Conservation (phyloP, 331 rosid genomes). For the Malus hybrid region DNA sequence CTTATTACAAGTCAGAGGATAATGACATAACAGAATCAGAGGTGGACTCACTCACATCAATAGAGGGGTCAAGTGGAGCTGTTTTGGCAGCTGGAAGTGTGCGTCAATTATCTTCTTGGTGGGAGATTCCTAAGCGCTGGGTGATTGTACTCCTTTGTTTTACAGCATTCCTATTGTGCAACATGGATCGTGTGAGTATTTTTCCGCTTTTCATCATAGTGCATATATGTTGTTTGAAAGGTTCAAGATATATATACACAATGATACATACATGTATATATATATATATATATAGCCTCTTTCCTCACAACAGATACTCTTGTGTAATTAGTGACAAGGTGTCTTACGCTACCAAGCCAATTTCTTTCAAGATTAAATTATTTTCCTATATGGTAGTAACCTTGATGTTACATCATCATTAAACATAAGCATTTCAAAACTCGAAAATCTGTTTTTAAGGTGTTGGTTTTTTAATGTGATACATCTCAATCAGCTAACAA, state of each 20-base stretch:
- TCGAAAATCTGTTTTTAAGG: not conserved
- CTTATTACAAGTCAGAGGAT: slow-evolving; percentile 69
- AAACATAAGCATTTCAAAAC: not conserved
- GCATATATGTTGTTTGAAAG: not conserved
- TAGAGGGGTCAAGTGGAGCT: slow-evolving; percentile 64
- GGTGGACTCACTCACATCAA: slow-evolving; percentile 42
- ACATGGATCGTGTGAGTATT: slow-evolving; percentile 94
- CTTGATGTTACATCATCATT: not conserved
- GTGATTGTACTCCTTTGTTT: slow-evolving; percentile 86
- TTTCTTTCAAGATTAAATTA: not conserved
- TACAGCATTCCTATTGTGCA: slow-evolving; percentile 73
- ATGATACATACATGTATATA: too few relatives aligned
- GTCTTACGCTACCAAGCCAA: not conserved
- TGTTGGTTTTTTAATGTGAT: not conserved
- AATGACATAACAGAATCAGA: slow-evolving; percentile 39
- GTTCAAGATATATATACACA: not conserved
- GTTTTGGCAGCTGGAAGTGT: slow-evolving; percentile 42
- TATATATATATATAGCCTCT: not conserved
- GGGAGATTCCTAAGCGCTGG: slow-evolving; percentile 88
- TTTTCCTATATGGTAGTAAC: not conserved
- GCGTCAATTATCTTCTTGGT: slow-evolving; percentile 47
- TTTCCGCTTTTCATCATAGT: slow-evolving; percentile 9
- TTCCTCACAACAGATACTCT: not conserved
- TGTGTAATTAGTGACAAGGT: not conserved
- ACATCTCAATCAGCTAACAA: slow-evolving; percentile 10